Evolutionary conservation across 1,139 yeast species (phyloP).

Genomic region (Taphrina populina): DNA sequence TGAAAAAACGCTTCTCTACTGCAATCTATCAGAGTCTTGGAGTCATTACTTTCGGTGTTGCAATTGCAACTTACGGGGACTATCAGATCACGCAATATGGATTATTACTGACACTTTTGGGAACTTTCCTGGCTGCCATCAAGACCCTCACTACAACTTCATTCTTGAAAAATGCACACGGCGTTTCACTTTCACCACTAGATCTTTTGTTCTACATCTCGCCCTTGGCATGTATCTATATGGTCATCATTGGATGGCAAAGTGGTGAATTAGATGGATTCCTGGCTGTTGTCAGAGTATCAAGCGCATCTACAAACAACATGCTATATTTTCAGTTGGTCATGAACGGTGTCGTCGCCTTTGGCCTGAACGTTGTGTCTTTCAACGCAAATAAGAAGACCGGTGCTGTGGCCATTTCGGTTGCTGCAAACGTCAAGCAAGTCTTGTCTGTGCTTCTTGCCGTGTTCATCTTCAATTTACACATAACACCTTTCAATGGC

Average conservation of each 20-base stretch:
- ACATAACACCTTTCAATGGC: background rate
- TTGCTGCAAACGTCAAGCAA: constrained; percentile 42
- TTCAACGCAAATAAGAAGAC: constrained; percentile 43
- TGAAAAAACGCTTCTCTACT: background rate
- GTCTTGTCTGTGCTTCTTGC: constrained; percentile 42
- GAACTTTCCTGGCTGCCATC: background rate
- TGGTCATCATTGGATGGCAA: too few relatives aligned
- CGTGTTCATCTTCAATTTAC: constrained; percentile 40
- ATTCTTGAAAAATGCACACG: background rate
- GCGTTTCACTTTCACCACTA: background rate
- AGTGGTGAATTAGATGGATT: too few relatives aligned
- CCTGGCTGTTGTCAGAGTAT: too few relatives aligned
- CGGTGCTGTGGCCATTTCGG: constrained; percentile 42
- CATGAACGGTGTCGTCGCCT: constrained; percentile 42
- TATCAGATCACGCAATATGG: background rate
- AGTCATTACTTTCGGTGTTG: background rate
- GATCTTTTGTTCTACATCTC: background rate
- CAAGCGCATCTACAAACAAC: too few relatives aligned
- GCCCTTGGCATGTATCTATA: too few relatives aligned
- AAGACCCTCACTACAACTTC: background rate
- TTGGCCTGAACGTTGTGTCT: constrained; percentile 41
- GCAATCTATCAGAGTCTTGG: background rate
- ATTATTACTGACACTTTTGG: background rate
- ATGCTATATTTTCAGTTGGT: too few relatives aligned
- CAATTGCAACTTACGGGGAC: background rate